phyloP scores from a whole-genome alignment of 1,139 yeast species.

The Sugiyamaella xylanicola region DNA sequence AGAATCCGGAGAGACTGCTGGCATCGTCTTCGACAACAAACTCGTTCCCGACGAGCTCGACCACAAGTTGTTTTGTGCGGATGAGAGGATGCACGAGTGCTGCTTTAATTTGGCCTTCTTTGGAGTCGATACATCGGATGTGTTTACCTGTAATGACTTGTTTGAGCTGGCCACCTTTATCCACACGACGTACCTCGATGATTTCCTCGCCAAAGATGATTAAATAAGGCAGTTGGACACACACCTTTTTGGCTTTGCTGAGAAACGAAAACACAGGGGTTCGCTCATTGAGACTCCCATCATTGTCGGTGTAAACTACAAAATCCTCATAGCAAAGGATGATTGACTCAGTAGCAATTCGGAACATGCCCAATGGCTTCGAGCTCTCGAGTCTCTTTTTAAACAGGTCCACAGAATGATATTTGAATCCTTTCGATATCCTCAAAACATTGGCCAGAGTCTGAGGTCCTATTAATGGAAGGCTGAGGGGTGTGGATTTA shows the following conservation, averaged over 20 bases:
- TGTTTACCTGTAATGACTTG: conserved; percentile 76
- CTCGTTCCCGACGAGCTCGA: conserved; percentile 42
- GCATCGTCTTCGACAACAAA: conserved; percentile 40
- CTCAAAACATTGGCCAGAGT: conserved; percentile 24
- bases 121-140: conserved; percentile 51
- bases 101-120: conserved; percentile 51
- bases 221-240: conserved; percentile 60
- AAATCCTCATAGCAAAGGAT: conserved; percentile 72
- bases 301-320: conserved; percentile 68
- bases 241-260: conserved; percentile 60
- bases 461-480: conserved; percentile 49
- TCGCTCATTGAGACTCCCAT: conserved; percentile 62
- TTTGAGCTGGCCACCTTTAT: conserved; percentile 51
- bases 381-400: conserved; percentile 34
- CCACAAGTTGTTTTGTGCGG: conserved; percentile 61
- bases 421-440: conserved; percentile 24
- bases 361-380: conserved; percentile 65
- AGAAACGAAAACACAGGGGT: conserved; percentile 59
- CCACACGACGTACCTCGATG: conserved; percentile 65
- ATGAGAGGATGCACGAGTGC: conserved; percentile 72
- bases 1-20: conserved; percentile 36
- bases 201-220: conserved; percentile 67
- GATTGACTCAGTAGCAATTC: conserved; percentile 57
- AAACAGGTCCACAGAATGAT: conserved; percentile 29
- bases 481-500: conserved; percentile 53